Evolutionary conservation across 768 basidiomycete genomes (phyloP).

Genomic region (Pleurotus tuber-regium): DNA sequence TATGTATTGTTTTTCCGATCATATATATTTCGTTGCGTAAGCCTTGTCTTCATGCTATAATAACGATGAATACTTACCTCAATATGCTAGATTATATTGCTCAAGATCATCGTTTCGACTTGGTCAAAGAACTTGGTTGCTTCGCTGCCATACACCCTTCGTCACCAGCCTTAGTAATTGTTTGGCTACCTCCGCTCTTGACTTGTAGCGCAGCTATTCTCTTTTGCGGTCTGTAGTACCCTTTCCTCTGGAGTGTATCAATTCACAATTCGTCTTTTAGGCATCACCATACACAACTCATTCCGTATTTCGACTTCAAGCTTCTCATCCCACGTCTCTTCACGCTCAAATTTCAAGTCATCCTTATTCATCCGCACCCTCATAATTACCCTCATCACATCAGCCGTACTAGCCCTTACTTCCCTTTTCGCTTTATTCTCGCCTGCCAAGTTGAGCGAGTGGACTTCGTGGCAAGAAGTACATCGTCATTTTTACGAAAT

Average conservation of each 20-base stretch:
- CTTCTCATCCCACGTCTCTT: slow-evolving; percentile 34
- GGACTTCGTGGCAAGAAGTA: slow-evolving; percentile 44
- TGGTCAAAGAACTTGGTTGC: slow-evolving; percentile 58
- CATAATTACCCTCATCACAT: slow-evolving; percentile 35
- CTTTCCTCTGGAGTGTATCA: neutral
- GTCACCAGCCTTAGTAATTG: slow-evolving; percentile 35
- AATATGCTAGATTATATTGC: slow-evolving; percentile 45
- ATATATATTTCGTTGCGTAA: slow-evolving; percentile 59
- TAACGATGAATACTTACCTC: neutral
- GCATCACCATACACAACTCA: slow-evolving; percentile 32
- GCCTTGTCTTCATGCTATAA: slow-evolving; percentile 21
- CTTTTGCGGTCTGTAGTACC: slow-evolving; percentile 35
- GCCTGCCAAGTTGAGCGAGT: slow-evolving; percentile 25
- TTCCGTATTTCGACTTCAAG: slow-evolving; percentile 17
- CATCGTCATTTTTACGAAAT: slow-evolving; percentile 41
- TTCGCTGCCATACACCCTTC: slow-evolving; percentile 44
- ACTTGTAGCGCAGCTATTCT: slow-evolving; percentile 39
- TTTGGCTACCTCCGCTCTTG: slow-evolving; percentile 45
- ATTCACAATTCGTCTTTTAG: slow-evolving; percentile 17
- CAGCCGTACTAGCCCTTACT: slow-evolving; percentile 27
- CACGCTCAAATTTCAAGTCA: slow-evolving; percentile 39
- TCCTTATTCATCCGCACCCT: slow-evolving; percentile 58
- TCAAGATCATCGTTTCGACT: slow-evolving; percentile 63
- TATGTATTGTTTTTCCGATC: slow-evolving; percentile 55
- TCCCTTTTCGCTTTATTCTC: slow-evolving; percentile 36